These are phyloP conservation scores for Amanita jacksonii DNA, from an alignment of 768 basidiomycete species.

Conservation along the genomic window DNA sequence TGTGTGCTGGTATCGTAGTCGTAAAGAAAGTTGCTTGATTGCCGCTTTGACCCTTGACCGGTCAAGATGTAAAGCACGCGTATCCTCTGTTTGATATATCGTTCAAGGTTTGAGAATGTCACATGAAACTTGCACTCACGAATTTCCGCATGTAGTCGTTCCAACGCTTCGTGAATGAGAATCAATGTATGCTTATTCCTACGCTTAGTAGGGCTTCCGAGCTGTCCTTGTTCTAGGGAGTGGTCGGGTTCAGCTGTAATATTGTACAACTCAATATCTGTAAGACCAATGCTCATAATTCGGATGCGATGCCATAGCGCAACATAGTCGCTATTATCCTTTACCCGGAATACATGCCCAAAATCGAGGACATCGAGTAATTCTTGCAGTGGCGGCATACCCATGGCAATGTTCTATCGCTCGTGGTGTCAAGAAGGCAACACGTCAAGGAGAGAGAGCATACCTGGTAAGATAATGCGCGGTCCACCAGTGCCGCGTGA, in stretches of 20 bases:
- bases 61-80: conserved; percentile 65
- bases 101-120: background rate
- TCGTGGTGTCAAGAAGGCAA: background rate
- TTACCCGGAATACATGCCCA: conserved; percentile 38
- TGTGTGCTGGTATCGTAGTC: conserved; percentile 7
- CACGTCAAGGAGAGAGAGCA: conserved; percentile 31
- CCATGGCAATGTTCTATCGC: conserved; percentile 34
- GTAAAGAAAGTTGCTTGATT: conserved; percentile 32
- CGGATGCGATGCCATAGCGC: conserved; percentile 44
- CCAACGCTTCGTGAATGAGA: conserved; percentile 36
- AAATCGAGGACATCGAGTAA: conserved; percentile 39
- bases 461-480: conserved; percentile 9
- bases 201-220: conserved; percentile 13
- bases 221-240: conserved; percentile 10
- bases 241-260: conserved; percentile 34
- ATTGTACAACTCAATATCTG: conserved; percentile 50
- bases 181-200: conserved; percentile 33
- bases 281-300: conserved; percentile 50
- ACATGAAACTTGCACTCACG: conserved; percentile 30
- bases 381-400: conserved; percentile 41
- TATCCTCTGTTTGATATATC: conserved; percentile 40
- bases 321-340: conserved; percentile 51
- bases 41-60: conserved; percentile 66
- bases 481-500: conserved; percentile 33
- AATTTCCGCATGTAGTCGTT: conserved; percentile 49